phyloP scores from a whole-genome alignment of 1,284 basidiomycete genomes.

The Cerioporus squamosus region DNA sequence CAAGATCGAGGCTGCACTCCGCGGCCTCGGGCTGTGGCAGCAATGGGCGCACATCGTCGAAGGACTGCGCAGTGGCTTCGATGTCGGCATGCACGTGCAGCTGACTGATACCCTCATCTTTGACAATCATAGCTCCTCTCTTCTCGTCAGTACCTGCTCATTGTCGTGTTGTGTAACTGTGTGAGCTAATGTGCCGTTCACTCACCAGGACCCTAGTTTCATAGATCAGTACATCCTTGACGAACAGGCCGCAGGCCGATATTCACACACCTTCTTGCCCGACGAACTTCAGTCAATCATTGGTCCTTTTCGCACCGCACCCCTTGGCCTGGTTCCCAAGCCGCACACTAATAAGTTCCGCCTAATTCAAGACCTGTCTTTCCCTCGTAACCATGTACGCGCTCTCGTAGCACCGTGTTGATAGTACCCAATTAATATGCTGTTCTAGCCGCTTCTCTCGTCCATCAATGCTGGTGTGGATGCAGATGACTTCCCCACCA shows the following conservation, averaged over 20 bases:
- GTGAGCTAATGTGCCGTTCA: too few relatives aligned
- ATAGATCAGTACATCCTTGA: slow-evolving; percentile 31
- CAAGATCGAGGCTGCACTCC: slow-evolving; percentile 20
- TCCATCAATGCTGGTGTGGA: slow-evolving; percentile 37
- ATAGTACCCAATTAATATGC: background rate
- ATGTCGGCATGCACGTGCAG: slow-evolving; percentile 29
- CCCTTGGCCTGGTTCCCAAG: slow-evolving; percentile 42
- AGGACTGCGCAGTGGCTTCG: slow-evolving; percentile 36
- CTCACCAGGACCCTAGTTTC: too few relatives aligned
- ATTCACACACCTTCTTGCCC: slow-evolving; percentile 33
- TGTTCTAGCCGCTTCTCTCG: background rate
- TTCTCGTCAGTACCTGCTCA: slow-evolving; percentile 9
- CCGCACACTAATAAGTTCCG: slow-evolving; percentile 31
- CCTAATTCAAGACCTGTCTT: slow-evolving; percentile 44
- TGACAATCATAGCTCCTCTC: slow-evolving; percentile 37
- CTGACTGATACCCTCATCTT: slow-evolving; percentile 20
- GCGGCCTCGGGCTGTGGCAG: slow-evolving; percentile 16
- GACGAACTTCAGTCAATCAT: slow-evolving; percentile 36
- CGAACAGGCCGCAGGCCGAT: slow-evolving; percentile 40
- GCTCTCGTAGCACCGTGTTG: background rate
- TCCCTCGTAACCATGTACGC: slow-evolving; percentile 31
- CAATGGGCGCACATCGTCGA: slow-evolving; percentile 30
- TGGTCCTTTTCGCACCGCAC: slow-evolving; percentile 42
- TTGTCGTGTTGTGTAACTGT: too few relatives aligned
- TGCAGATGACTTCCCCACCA: slow-evolving; percentile 37